Evolutionary conservation across 768 basidiomycete species (phyloP), one percentile per base, ranked within the genome.

Genomic region (Mycena sanguinolenta): DNA sequence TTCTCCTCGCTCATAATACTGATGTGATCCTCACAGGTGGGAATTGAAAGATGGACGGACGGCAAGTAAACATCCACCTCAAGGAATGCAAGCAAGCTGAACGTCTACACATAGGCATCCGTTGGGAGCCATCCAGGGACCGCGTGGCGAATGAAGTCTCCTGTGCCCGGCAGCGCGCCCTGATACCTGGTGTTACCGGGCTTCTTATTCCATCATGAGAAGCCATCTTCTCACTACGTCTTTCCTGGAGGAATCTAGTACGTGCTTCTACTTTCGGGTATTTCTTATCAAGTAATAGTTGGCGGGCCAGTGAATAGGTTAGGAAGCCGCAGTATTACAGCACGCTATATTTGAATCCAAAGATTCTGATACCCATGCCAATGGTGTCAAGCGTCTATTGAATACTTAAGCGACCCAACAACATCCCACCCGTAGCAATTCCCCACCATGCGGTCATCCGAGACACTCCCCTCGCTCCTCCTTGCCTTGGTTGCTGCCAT

Each of bases 41-140:
- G 92, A 58, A 93, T 94, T 42, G 92, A 93, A 80, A 84, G 93
- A 64, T 94, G 93, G 93, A 94, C 93, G 23, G 93, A 94, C 75
- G 92, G 90, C 80, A 73, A 75, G 83, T 67, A 54, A 19, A 49
- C n/a, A 25, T 59, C 16, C 32, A 59, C 63, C 46, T 57, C 21
- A 17, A n/a, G 39, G n/a, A 28, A 42, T 62, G 36, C 32, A n/a
- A 16, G 27, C 10, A 36, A 25, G 23, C 55, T 60, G n/a, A 67
- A 50, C 42, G 13, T 21, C 27, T n/a, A n/a, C n/a, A 34, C 53
- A 32, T 70, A 88, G 87, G 87, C 63, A 87, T 88, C 74, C 84
- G 92, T 67, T 95, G 93, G 93, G 93, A 93, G 2, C 92, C 93
- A 36, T 93, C 92, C 57, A 84, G 92, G 77, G 92, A 93, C 53